Base-by-base conservation (phyloP, 306 rosid genomes). In the Citrullus amarus region DNA sequence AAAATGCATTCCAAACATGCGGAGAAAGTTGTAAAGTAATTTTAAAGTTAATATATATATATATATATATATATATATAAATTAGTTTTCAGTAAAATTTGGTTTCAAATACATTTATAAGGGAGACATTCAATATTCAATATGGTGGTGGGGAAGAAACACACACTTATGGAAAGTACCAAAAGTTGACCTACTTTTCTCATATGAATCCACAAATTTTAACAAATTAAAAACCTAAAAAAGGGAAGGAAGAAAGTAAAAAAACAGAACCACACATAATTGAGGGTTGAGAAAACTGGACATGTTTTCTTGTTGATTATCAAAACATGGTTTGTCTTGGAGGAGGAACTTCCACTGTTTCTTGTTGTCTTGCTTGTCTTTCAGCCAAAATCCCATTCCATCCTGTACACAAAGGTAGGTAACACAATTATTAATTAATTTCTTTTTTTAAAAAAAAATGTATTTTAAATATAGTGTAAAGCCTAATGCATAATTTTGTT, bases 351-450 rank as follows among this genome's bases (percentile, higher is more conserved):
- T 13, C 84, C 65, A 69, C 16, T 51, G 92, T 85, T 82, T 78
- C 85, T 68, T 22, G 7, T 69, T 60, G 67, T 78, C 36, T 53
- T 76, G 48, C 84, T 72, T 75, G 83, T 73, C 82, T 80, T 56
- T 87, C 77, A 76, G 88, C 89, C 71, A 87, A 89, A 65, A 87
- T 87, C 43, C 91, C 92, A 81, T 90, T 90, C 94, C 88, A 87
- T 55, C 91, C 92, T 90, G 83, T 59, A 62, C 43, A 32, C 11
- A 77, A 61, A 80, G 22, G 44, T 39, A 43, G 30, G 48, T 5
- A n/a, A 74, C n/a, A 38, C n/a, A 25, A 12, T 22, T 44, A 25
- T 20, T 44, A 70, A 43, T 48, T 32, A 32, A 25, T 25, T 25
- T 25, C 0, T 25, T 25, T 25, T 25, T 25, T 0, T 0, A 25